Evolutionary conservation across 2,329 filamentous ascomycete genomes (phyloP).

Genomic region (Ophiostoma tasmaniense): DNA sequence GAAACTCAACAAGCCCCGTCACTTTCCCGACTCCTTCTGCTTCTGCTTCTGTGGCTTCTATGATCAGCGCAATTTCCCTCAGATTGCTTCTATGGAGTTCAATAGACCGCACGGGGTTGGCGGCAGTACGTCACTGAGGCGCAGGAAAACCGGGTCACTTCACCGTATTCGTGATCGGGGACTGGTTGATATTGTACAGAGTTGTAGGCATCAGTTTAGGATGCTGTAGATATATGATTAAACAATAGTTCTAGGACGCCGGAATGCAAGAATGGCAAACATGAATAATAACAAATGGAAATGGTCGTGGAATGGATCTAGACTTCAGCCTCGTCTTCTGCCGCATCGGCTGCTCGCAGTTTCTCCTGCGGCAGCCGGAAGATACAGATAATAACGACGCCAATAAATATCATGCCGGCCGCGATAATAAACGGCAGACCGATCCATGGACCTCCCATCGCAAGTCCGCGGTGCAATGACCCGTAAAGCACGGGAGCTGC

Average conservation of each 20-base stretch:
- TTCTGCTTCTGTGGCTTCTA: neutral
- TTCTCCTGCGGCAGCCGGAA: slow-evolving; percentile 1
- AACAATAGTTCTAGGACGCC: neutral
- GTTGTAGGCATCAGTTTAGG: neutral
- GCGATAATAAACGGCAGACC: slow-evolving; percentile 42
- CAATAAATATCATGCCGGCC: slow-evolving; percentile 23
- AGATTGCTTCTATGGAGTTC: slow-evolving; percentile 1
- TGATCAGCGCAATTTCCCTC: neutral
- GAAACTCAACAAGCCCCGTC: neutral
- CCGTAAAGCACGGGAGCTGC: slow-evolving; percentile 39
- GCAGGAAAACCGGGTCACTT: neutral
- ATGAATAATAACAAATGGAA: neutral
- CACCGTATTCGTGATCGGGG: neutral
- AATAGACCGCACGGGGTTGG: neutral
- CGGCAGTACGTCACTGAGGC: neutral
- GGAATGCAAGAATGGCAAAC: neutral
- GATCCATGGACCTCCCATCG: slow-evolving; percentile 38
- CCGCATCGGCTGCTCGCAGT: neutral
- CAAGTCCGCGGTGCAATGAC: slow-evolving; percentile 38
- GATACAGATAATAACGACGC: neutral
- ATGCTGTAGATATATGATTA: neutral
- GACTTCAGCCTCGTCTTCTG: neutral
- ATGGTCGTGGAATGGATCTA: neutral
- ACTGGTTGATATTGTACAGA: neutral
- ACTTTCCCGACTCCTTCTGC: neutral